Percentiles rank a stretch among this genome's conserved stretches.
Evolutionary conservation across 441 rosid species (phyloP).

Genomic region (Croton laevigatus): DNA sequence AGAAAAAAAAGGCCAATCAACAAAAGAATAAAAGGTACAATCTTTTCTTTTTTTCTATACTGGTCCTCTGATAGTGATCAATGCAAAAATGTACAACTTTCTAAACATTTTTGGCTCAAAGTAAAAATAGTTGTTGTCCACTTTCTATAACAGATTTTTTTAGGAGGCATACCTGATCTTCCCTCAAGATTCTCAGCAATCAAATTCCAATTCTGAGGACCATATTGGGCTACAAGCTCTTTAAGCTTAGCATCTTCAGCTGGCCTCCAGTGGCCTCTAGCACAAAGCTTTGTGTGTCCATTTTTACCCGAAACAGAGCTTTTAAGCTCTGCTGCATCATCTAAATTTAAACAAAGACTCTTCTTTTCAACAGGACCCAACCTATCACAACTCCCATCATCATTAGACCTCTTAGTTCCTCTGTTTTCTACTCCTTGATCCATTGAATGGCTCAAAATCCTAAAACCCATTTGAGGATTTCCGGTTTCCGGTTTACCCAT

Average conservation of each 20-base stretch:
- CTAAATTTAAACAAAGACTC: constrained; percentile 27
- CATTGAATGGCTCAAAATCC: constrained; percentile 30
- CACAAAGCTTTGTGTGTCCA: constrained; percentile 48
- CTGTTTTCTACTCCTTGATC: constrained; percentile 30
- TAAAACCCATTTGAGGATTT: constrained; percentile 33
- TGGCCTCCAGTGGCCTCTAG: constrained; percentile 97
- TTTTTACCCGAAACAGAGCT: constrained; percentile 24
- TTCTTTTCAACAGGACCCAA: constrained; percentile 19
- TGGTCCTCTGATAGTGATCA: constrained; percentile 1
- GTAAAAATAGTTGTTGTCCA: constrained; percentile 1
- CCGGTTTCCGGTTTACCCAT: constrained; percentile 8
- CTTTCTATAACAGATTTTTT: constrained; percentile 6
- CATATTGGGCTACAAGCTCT: constrained; percentile 80
- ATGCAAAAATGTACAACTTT: constrained; percentile 10
- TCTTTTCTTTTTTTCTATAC: constrained; percentile 1
- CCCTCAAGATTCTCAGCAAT: constrained; percentile 85
- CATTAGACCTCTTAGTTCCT: constrained; percentile 21
- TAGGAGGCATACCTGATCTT: constrained; percentile 64
- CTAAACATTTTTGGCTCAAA: background rate
- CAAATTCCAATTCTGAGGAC: constrained; percentile 99
- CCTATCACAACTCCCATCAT: constrained; percentile 28
- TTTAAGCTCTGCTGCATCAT: constrained; percentile 25
- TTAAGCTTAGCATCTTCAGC: constrained; percentile 86
- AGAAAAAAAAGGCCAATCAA: background rate
- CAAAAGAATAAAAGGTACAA: background rate